Evolutionary conservation across 2,329 filamentous ascomycete genomes (phyloP).

Genomic region (Pseudogymnoascus sp.): DNA sequence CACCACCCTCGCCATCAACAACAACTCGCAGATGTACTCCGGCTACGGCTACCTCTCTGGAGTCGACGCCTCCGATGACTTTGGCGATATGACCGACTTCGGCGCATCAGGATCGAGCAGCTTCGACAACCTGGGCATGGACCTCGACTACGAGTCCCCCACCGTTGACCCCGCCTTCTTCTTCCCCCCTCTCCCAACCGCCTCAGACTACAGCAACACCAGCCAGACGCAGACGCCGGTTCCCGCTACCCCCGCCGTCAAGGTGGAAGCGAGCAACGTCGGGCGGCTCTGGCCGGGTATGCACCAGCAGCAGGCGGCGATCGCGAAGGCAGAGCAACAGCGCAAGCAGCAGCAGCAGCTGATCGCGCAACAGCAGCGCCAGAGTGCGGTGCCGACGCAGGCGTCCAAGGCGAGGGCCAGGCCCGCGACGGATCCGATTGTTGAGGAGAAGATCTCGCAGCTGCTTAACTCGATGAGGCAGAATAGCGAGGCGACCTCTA

Average conservation of each 20-base stretch:
- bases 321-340: slow-evolving; percentile 64
- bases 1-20: slow-evolving; percentile 69
- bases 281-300: slow-evolving; percentile 86
- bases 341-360: slow-evolving; percentile 59
- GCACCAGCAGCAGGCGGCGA: slow-evolving; percentile 79
- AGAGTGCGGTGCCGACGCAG: slow-evolving; percentile 37
- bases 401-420: slow-evolving; percentile 48
- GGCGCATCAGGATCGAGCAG: slow-evolving; percentile 43
- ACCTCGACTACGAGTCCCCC: slow-evolving; percentile 59
- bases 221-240: slow-evolving; percentile 34
- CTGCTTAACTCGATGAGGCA: slow-evolving; percentile 83
- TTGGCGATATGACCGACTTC: slow-evolving; percentile 59
- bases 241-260: slow-evolving; percentile 35
- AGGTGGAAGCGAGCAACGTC: slow-evolving; percentile 45
- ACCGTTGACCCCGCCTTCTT: slow-evolving; percentile 54
- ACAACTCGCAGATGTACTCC: slow-evolving; percentile 40
- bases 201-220: slow-evolving; percentile 41
- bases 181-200: slow-evolving; percentile 37
- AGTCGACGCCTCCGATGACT: slow-evolving; percentile 52
- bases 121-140: slow-evolving; percentile 55
- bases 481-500: slow-evolving; percentile 46
- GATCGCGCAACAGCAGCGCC: slow-evolving; percentile 48
- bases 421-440: slow-evolving; percentile 52
- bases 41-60: slow-evolving; percentile 37
- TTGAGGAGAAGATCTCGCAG: slow-evolving; percentile 90